Evolutionary conservation across 345 rosid genomes (phyloP).

Genomic region (Firmiana major): DNA sequence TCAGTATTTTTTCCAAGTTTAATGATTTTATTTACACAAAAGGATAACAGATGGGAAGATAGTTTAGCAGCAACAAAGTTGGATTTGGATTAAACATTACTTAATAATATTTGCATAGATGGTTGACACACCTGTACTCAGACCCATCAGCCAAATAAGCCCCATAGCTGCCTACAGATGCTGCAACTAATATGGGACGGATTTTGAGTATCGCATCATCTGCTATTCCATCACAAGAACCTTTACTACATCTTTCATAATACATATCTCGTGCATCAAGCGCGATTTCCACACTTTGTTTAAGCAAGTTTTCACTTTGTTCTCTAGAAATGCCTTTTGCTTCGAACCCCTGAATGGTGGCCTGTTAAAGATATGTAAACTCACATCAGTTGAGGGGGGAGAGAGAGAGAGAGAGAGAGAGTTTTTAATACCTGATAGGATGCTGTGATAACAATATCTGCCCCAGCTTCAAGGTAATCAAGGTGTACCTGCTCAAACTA

Average conservation of each 20-base stretch:
- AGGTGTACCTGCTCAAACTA: constrained; percentile 59
- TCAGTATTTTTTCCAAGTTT: neutral
- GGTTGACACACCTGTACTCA: constrained; percentile 57
- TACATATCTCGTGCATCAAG: constrained; percentile 58
- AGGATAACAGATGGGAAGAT: neutral
- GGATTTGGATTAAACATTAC: neutral
- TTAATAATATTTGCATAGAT: neutral
- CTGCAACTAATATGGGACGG: constrained; percentile 64
- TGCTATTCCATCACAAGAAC: constrained; percentile 18
- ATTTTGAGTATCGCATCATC: constrained; percentile 39
- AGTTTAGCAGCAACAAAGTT: neutral
- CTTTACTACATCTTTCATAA: constrained; percentile 38
- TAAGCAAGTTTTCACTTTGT: constrained; percentile 56
- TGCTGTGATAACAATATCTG: constrained; percentile 67
- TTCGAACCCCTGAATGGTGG: constrained; percentile 80
- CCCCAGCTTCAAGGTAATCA: constrained; percentile 84
- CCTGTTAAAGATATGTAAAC: constrained; percentile 36
- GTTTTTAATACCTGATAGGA: constrained; percentile 59
- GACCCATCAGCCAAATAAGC: constrained; percentile 91
- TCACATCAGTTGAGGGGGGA: constrained; percentile 5
- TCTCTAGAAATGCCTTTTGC: constrained; percentile 60
- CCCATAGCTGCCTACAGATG: constrained; percentile 85
- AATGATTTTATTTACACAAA: neutral
- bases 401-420: neutral
- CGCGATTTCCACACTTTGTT: constrained; percentile 66